Evolutionary conservation across 108 stramenopile species (phyloP), one percentile per base, ranked within the genome.

Genomic region (Cyclostephanos tholiformis): DNA sequence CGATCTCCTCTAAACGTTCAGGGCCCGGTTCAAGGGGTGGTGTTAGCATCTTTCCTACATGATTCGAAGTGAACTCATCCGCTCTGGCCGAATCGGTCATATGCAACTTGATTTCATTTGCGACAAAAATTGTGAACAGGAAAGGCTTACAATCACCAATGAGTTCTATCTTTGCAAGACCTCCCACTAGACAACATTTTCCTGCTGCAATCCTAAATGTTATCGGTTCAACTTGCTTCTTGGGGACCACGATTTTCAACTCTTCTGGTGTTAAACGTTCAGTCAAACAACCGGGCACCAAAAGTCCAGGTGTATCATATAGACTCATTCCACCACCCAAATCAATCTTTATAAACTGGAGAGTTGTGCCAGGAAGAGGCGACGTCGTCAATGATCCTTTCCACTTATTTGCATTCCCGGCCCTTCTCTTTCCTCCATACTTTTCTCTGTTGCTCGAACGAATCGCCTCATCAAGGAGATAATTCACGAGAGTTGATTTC

Each of bases 21-120:
- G 23, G 39, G 12, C 91, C 92, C 27, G 89, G 87, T 62, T 80
- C 82, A 12, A 95, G 71, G 9, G 98, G 98, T 13, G 98, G 98
- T 26, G 85, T 97, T 10, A 99, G 77, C 75, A 99, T 63, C n/a
- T 64, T 77, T 16, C 98, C 98, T 0, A 87, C 86, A 75, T 98
- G 97, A 51, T 95, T 95, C 35, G 74, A 65, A 26, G 91, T 74
- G 65, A 97, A 95, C 2, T 92, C 90, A 56, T 91, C 94, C 19
- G 90, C 90, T 58, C 74, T 91, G 8, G 65, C 50, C 0, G 85
- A 74, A 66, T 87, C 88, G 11, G 94, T 93, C 0, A 87, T 87
- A 71, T 99, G 98, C 35, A 99, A 82, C 63, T 97, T 97, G 59
- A 99, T 94, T 11, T 96, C 90, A 72, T 97, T 97, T 20, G 96